phyloP scores from a whole-genome alignment of 352 stramenopile genomes.

The Plasmopara viticola region DNA sequence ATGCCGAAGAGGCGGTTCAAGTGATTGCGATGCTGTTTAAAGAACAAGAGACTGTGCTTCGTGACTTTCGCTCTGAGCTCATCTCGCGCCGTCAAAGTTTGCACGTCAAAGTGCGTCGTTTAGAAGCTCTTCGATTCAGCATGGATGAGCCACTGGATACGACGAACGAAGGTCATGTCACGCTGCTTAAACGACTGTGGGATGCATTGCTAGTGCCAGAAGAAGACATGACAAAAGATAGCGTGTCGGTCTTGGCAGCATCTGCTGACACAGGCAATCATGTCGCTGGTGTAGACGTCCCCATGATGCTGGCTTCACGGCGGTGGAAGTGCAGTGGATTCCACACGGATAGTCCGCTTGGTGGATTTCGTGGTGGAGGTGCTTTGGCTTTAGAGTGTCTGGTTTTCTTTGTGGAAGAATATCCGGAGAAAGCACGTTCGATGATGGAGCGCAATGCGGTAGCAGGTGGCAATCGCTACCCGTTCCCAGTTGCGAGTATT shows the following conservation, averaged over 20 bases:
- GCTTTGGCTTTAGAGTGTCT: conserved; percentile 68
- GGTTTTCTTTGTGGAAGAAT: conserved; percentile 72
- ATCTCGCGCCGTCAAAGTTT: conserved; percentile 34
- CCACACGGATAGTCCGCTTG: conserved; percentile 72
- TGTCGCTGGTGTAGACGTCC: conserved; percentile 36
- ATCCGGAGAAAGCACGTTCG: conserved; percentile 59
- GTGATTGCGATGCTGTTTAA: conserved; percentile 59
- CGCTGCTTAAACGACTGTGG: conserved; percentile 68
- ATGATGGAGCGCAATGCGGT: conserved; percentile 77
- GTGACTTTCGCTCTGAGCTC: conserved; percentile 60
- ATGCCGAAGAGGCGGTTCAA: conserved; percentile 61
- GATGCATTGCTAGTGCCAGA: conserved; percentile 37
- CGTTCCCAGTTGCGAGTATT: conserved; percentile 76
- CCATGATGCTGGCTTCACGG: conserved; percentile 44
- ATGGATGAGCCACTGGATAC: conserved; percentile 63
- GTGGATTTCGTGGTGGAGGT: conserved; percentile 69
- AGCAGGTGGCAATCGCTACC: conserved; percentile 69
- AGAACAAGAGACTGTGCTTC: conserved; percentile 47
- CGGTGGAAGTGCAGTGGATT: conserved; percentile 72
- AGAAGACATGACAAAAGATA: conserved; percentile 11
- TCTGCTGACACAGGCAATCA: conserved; percentile 17
- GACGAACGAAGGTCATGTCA: conserved; percentile 42
- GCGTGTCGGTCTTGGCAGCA: conserved; percentile 12
- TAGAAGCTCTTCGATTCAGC: conserved; percentile 68
- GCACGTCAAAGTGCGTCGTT: conserved; percentile 52